Evolutionary conservation across 306 rosid species (phyloP).

Genomic region (Vigna angularis): DNA sequence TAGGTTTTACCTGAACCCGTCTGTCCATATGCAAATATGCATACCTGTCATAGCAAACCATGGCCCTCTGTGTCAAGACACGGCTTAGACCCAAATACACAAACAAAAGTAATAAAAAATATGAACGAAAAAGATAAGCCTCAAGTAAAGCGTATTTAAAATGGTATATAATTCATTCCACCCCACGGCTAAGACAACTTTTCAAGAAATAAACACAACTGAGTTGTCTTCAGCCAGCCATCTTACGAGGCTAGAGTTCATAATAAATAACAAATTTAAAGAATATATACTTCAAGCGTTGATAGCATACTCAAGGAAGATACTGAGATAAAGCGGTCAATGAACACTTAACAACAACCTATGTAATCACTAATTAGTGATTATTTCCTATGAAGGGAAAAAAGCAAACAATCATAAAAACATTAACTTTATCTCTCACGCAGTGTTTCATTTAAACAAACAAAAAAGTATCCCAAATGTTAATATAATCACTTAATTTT

Average conservation of each 20-base stretch:
- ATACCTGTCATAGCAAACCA: conserved; percentile 69
- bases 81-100: conserved; percentile 1
- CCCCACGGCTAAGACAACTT: conserved; percentile 12
- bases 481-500: not conserved
- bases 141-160: not conserved
- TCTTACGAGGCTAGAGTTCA: not conserved
- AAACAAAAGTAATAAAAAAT: not conserved
- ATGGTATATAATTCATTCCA: conserved; percentile 11
- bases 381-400: not conserved
- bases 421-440: not conserved
- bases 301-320: not conserved
- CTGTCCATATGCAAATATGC: conserved; percentile 97
- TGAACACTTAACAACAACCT: not conserved
- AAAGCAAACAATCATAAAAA: not conserved
- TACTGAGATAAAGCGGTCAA: not conserved
- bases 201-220: conserved; percentile 8
- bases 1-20: conserved; percentile 94
- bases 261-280: conserved; percentile 9
- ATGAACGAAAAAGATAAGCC: conserved; percentile 8
- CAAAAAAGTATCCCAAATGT: not conserved
- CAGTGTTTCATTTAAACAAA: not conserved
- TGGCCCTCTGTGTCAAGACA: conserved; percentile 26
- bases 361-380: not conserved
- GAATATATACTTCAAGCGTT: not conserved
- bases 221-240: conserved; percentile 1